Base-by-base conservation (phyloP, 306 rosid species). In the Cucurbita argyrosperma region DNA sequence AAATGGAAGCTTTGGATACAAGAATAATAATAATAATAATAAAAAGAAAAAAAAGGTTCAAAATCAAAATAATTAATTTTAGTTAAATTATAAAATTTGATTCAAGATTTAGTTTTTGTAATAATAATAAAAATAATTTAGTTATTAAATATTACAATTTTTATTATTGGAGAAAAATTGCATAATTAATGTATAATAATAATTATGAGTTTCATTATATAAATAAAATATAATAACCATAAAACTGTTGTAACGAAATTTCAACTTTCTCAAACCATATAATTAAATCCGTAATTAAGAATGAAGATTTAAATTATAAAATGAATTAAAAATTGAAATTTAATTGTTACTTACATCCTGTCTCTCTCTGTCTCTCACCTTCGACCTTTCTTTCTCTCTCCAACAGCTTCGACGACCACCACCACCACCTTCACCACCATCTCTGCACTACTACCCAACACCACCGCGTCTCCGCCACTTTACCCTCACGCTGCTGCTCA, bases 311-410 rank as follows among this genome's bases (percentile, higher is more conserved):
- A 40, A 40, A 40, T 5, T 5, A 70, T n/a, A 39, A 39, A 37
- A 10, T 35, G 51, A 51, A 26, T n/a, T 30, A 23, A 30, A 14
- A 18, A 63, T 1, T 11, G 55, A 30, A 43, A 74, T 21, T 78
- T 64, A 23, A 70, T 70, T 30, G 9, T 35, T 35, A 70, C 74
- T 23, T 15, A 70, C 46, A 55, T 51, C 51, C 30, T 18, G 42
- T 47, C 52, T 49, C 21, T 68, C 58, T 47, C 57, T 49, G 43
- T 68, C 58, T 47, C 57, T 26, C 53, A 0, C 26, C 72, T 57
- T 83, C 80, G 70, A 50, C 71, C 83, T 59, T 59, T 57, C 78
- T 59, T 50, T 81, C 84, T 79, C 66, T 77, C 59, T 71, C 77
- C 76, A 61, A 76, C 74, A 3, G 15, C 74, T 19, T 43, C 57